These are phyloP conservation scores for Eimeria zaria DNA, from an alignment of 169 alveolate species.

Conservation along the genomic window DNA sequence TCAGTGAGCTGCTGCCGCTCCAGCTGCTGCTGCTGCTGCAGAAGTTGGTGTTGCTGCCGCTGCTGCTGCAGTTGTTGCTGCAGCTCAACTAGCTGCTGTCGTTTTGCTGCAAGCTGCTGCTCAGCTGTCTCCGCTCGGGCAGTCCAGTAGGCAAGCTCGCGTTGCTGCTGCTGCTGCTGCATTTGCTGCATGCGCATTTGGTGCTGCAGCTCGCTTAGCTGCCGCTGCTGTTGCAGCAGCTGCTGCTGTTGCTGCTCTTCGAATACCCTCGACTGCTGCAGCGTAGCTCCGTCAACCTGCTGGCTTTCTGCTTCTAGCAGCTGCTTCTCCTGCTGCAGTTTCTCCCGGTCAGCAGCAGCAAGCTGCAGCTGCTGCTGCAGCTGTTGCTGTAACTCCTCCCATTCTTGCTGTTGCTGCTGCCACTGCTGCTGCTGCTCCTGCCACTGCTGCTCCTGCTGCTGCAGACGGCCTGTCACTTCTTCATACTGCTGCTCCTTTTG, in stretches of 20 bases:
- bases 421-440: constrained; percentile 50
- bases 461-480: neutral
- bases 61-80: constrained; percentile 69
- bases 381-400: constrained; percentile 68
- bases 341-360: constrained; percentile 47
- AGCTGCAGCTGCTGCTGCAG: constrained; percentile 64
- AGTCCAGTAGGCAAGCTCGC: constrained; percentile 45
- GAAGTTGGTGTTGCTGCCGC: constrained; percentile 59
- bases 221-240: constrained; percentile 64
- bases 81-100: constrained; percentile 53
- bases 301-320: constrained; percentile 11
- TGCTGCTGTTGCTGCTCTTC: constrained; percentile 76
- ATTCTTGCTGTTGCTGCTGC: constrained; percentile 34
- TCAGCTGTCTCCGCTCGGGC: constrained; percentile 63
- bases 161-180: constrained; percentile 81
- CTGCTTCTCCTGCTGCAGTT: constrained; percentile 50
- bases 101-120: constrained; percentile 71
- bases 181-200: constrained; percentile 44
- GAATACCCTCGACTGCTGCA: constrained; percentile 42
- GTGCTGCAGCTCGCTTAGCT: constrained; percentile 59
- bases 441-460: constrained; percentile 72
- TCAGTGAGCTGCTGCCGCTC: constrained; percentile 52
- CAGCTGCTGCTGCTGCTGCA: constrained; percentile 49
- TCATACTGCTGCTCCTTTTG: constrained; percentile 65
- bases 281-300: neutral